Evolutionary conservation across 371 early-diverging fungal genomes (phyloP), one percentile per base, ranked within the genome.

Genomic region (Mycotypha africana): DNA sequence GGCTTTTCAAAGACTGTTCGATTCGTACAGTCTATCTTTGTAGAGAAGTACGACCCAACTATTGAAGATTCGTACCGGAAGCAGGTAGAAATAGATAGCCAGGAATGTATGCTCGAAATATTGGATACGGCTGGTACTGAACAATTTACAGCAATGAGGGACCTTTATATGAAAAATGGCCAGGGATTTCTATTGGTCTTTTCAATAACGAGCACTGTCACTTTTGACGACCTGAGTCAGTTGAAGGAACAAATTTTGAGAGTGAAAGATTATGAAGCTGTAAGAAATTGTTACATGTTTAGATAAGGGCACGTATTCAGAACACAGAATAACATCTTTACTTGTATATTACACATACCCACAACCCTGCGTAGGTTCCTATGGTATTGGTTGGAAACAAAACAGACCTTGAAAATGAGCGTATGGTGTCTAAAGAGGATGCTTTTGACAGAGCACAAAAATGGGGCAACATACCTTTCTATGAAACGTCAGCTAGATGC

Each of bases 1-100:
- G n/a, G n/a, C n/a, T n/a, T n/a, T n/a, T n/a, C n/a, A n/a, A 39
- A 92, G 90, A 92, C 93, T 5, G 90, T 92, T n/a, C 91, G 91
- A 65, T 92, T 91, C 62, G 91, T 92, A 21, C 93, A 92, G 64
- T 82, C 84, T 4, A 85, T 89, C 31, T 92, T 91, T 67, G 89
- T 90, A 19, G 92, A 90, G 44, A 84, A 88, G 56, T 92, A 92
- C 56, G 93, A 92, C 53, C 91, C 93, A 21, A 91, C 91, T 1
- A 92, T 92, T 50, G 93, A 92, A 64, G 93, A 92, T 60, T 87
- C 87, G 22, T 92, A 91, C 66, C 74, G 91, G 47, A 91, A 89
- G 57, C 89, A 89, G 53, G 85, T 90, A 24, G 89, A 90, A 61
- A 82, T 92, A 19, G 92, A 90, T 49, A 82, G 82, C 28, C 78